A percentile compares a stretch with the other conserved stretches of the same genome.
Evolutionary conservation across 1,284 basidiomycete genomes (phyloP).

Genomic region (Meripilus lineatus): DNA sequence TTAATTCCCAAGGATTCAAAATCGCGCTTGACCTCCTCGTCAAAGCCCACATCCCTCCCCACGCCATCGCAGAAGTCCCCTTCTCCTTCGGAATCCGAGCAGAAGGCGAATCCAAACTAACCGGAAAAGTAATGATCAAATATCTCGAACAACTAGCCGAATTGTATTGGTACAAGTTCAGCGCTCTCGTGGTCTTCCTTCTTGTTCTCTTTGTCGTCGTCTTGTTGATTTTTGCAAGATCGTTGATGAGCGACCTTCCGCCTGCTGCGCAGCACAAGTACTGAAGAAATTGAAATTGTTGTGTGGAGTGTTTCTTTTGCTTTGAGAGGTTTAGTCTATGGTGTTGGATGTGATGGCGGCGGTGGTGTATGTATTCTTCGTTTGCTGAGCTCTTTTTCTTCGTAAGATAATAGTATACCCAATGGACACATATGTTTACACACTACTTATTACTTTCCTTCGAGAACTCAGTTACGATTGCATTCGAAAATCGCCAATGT

Average conservation of each 20-base stretch:
- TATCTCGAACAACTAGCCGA: slow-evolving; percentile 30
- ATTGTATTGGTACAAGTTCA: slow-evolving; percentile 29
- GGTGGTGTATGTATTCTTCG: no score
- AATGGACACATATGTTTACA: no score
- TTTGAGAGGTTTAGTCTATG: no score
- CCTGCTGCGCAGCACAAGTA: slow-evolving; percentile 9
- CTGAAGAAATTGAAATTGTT: no score
- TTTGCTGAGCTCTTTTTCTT: no score
- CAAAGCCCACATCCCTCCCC: slow-evolving; percentile 23
- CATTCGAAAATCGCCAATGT: no score
- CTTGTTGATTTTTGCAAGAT: slow-evolving; percentile 10
- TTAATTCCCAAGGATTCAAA: slow-evolving; percentile 30
- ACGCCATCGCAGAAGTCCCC: slow-evolving; percentile 29
- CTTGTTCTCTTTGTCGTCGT: slow-evolving; percentile 9
- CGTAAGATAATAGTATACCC: no score
- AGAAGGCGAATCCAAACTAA: slow-evolving; percentile 29
- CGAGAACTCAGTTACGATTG: no score
- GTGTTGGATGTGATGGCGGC: no score
- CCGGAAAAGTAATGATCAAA: slow-evolving; percentile 28
- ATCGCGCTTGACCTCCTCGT: slow-evolving; percentile 31
- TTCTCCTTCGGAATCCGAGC: slow-evolving; percentile 30
- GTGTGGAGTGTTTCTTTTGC: no score
- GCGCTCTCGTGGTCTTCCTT: slow-evolving; percentile 20
- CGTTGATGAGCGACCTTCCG: slow-evolving; percentile 9
- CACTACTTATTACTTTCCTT: no score